These are phyloP conservation scores for Globisporangium heterothallicum DNA, from an alignment of 352 stramenopile genomes.

Conservation along the genomic window DNA sequence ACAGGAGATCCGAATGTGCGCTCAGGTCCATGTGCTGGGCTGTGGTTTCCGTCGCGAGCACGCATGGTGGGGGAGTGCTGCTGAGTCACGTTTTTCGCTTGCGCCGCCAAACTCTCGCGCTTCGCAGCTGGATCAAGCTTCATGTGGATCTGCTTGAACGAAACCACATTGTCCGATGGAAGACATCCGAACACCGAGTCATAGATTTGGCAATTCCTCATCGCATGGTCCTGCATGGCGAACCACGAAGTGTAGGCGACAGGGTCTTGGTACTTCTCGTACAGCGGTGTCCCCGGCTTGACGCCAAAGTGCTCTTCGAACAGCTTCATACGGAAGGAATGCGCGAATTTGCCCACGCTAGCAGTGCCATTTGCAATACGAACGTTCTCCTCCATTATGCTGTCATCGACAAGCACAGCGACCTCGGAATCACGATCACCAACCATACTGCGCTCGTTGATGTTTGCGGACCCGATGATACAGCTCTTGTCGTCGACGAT, in stretches of 20 bases:
- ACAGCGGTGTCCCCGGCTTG: constrained; percentile 31
- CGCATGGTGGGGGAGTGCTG: constrained; percentile 11
- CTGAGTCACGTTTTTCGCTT: constrained; percentile 5
- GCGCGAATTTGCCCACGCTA: constrained; percentile 71
- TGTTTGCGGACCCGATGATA: constrained; percentile 85
- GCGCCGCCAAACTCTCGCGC: constrained; percentile 12
- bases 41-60: constrained; percentile 8
- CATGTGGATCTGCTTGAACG: constrained; percentile 64
- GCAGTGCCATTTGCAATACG: constrained; percentile 37
- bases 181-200: constrained; percentile 78
- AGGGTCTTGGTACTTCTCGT: constrained; percentile 59
- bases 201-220: constrained; percentile 80
- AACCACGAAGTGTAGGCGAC: constrained; percentile 67
- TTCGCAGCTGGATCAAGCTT: constrained; percentile 25
- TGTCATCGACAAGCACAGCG: constrained; percentile 78
- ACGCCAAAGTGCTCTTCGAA: constrained; percentile 84
- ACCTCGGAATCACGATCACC: constrained; percentile 86
- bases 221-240: constrained; percentile 80
- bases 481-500: constrained; percentile 76
- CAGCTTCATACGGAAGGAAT: constrained; percentile 85
- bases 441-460: constrained; percentile 86
- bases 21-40: background rate
- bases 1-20: constrained; percentile 8
- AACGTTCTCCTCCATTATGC: constrained; percentile 54
- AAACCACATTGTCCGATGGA: constrained; percentile 66